phyloP scores from a whole-genome alignment of 1,139 yeast species.

The Protomyces gravidus region DNA sequence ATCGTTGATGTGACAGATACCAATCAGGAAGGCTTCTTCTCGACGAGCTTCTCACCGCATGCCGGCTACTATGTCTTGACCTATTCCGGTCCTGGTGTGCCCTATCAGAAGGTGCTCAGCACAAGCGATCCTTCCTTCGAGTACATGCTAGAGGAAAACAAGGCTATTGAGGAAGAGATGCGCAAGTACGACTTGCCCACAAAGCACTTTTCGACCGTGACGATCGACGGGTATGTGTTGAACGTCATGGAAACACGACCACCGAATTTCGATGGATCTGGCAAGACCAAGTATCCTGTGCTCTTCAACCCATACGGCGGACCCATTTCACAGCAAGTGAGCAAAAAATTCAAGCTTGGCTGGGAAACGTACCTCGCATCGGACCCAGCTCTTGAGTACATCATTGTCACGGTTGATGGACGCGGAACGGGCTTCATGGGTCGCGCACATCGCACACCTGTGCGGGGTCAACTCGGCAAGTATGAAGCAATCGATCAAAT shows the following conservation, averaged over 20 bases:
- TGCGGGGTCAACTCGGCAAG: conserved; percentile 65
- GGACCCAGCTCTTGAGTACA: conserved; percentile 52
- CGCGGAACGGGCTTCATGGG: conserved; percentile 92
- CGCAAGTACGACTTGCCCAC: conserved; percentile 35
- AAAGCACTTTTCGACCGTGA: conserved; percentile 38
- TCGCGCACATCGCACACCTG: conserved; percentile 67
- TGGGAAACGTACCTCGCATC: conserved; percentile 71
- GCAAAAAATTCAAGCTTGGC: conserved; percentile 52
- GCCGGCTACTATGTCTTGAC: conserved; percentile 54
- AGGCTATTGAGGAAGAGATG: conserved; percentile 25
- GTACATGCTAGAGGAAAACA: conserved; percentile 31
- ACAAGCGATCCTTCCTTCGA: conserved; percentile 38
- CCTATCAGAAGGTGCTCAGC: conserved; percentile 59
- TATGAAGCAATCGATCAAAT: conserved; percentile 86
- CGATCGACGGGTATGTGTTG: conserved; percentile 44
- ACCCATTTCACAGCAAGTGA: conserved; percentile 80
- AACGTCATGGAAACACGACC: conserved; percentile 77
- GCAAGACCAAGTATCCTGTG: conserved; percentile 60
- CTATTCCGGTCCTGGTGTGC: conserved; percentile 63
- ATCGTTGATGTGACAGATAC: conserved; percentile 54
- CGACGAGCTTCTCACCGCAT: conserved; percentile 58
- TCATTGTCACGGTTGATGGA: conserved; percentile 83
- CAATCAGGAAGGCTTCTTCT: conserved; percentile 59
- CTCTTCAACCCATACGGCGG: conserved; percentile 88
- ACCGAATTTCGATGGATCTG: conserved; percentile 53